Base-by-base conservation (phyloP, 2,329 filamentous ascomycete genomes). In the Paradendryphiella salina region DNA sequence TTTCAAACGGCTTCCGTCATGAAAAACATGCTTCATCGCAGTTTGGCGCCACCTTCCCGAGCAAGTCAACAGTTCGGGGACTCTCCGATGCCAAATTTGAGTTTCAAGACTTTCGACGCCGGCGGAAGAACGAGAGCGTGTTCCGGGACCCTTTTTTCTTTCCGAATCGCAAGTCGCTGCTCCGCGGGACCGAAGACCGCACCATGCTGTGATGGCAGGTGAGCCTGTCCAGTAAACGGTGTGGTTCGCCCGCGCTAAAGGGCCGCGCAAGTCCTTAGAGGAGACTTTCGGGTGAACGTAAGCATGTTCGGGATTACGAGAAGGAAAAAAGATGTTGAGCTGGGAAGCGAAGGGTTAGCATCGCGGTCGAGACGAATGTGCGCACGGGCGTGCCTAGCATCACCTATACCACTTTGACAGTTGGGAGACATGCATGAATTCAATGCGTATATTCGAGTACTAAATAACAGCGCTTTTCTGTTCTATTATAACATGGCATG, bases 391-490 rank as follows among this genome's bases (percentile, higher is more conserved):
- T 33, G 32, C 17, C 17, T 9, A 32, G 17, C 17, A 39, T 26
- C 15, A 13, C 14, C 4, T 20, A 11, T 40, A 45, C 14, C 2
- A 46, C 40, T 23, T 13, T 47, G 36, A 47, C 43, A 26, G 43
- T 43, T 23, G 32, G 33, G 29, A 33, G 14, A 6, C 4, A 10
- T 38, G 26, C 44, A 40, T 54, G 33, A 50, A 54, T 49, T 50
- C 44, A 44, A 50, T 45, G 45, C 39, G 44, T 56, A 17, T 43
- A 54, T 53, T 52, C 37, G 43, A 44, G 49, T 54, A 49, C 31
- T 53, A 18, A 59, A 54, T 42, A 43, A 45, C 40, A 49, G 38
- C 41, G 46, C 54, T 61, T 63, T 60, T 54, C 17, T 35, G 23
- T 43, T 44, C 40, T 39, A 37, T 36, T 34, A 18, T 31, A 41